A percentile compares a stretch with the other conserved stretches of the same genome.
These are phyloP conservation scores for Rostrohypoxylon terebratum DNA, from an alignment of 495 filamentous ascomycete species.

Conservation along the genomic window DNA sequence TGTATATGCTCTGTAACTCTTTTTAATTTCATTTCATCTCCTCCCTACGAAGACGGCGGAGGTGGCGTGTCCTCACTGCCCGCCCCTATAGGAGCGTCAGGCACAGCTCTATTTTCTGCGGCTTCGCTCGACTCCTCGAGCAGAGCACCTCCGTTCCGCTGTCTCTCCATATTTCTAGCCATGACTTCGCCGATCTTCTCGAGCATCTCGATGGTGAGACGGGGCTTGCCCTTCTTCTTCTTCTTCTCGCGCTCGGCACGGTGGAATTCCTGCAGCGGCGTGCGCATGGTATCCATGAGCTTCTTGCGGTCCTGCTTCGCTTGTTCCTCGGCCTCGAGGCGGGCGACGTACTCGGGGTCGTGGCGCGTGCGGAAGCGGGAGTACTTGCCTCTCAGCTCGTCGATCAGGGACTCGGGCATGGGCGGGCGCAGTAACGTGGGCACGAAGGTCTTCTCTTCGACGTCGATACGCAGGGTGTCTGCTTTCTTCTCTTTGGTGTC, in stretches of 20 bases:
- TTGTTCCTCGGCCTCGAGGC: conserved; percentile 70
- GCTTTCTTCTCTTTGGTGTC: conserved; percentile 64
- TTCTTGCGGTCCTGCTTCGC: conserved; percentile 67
- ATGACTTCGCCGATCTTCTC: conserved; percentile 75
- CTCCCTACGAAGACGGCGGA: conserved; percentile 24
- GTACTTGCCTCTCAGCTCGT: conserved; percentile 90
- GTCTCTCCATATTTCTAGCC: conserved; percentile 62
- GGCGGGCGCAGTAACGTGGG: conserved; percentile 79
- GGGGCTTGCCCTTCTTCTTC: conserved; percentile 60
- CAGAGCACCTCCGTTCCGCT: conserved; percentile 47
- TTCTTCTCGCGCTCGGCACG: conserved; percentile 56
- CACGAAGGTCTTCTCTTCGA: conserved; percentile 78
- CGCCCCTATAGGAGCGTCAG: conserved; percentile 6
- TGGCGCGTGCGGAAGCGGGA: conserved; percentile 84
- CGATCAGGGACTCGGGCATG: conserved; percentile 81
- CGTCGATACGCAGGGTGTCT: conserved; percentile 82
- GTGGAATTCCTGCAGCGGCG: conserved; percentile 66
- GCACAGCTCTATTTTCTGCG: neutral
- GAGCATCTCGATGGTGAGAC: conserved; percentile 69
- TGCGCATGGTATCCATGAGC: conserved; percentile 65
- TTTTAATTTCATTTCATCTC: conserved; percentile 14
- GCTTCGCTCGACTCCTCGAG: conserved; percentile 15
- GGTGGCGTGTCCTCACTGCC: conserved; percentile 19
- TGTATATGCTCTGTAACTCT: conserved; percentile 25
- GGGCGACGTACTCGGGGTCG: conserved; percentile 72